Conservation (phyloP, 2,329 filamentous ascomycete species). For the Aspergillus brunneoviolaceus region DNA sequence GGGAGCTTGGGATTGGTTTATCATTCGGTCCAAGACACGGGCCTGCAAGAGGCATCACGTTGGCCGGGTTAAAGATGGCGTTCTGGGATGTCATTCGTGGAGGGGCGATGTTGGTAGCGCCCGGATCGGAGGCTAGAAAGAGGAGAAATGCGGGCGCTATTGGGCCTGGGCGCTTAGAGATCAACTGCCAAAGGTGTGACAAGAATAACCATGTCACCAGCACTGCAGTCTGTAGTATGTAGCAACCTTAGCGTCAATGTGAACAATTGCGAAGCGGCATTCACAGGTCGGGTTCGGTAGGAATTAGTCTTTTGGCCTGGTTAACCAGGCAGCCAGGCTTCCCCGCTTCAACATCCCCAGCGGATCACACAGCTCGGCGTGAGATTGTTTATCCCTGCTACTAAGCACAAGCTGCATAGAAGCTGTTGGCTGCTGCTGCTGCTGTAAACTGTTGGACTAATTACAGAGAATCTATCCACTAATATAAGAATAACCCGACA, state of each 20-base stretch:
- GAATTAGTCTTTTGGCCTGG: not conserved
- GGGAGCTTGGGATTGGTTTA: conserved; percentile 10
- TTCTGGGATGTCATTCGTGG: conserved; percentile 27
- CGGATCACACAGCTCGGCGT: not conserved
- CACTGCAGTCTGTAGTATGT: not conserved
- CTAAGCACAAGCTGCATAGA: too few species aligned
- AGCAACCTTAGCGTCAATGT: not conserved
- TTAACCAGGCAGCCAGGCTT: not conserved
- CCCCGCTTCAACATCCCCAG: not conserved
- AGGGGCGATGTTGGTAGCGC: conserved; percentile 28
- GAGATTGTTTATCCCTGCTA: too few species aligned
- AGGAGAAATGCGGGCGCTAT: conserved; percentile 17
- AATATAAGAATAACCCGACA: too few species aligned
- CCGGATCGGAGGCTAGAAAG: conserved; percentile 28
- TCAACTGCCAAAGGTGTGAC: conserved; percentile 10
- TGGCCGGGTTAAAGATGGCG: conserved; percentile 3
- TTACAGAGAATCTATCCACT: too few species aligned
- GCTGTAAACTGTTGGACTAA: too few species aligned
- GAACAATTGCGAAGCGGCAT: not conserved
- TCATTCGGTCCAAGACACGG: conserved; percentile 12
- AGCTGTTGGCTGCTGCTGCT: too few species aligned
- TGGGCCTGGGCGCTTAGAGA: conserved; percentile 28
- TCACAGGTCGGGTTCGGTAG: not conserved
- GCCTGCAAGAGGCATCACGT: conserved; percentile 38
- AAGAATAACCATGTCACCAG: not conserved